A percentile compares a stretch with the other conserved stretches of the same genome.
Evolutionary conservation across 768 basidiomycete species (phyloP).

Genomic region (Termitomyces sp.): DNA sequence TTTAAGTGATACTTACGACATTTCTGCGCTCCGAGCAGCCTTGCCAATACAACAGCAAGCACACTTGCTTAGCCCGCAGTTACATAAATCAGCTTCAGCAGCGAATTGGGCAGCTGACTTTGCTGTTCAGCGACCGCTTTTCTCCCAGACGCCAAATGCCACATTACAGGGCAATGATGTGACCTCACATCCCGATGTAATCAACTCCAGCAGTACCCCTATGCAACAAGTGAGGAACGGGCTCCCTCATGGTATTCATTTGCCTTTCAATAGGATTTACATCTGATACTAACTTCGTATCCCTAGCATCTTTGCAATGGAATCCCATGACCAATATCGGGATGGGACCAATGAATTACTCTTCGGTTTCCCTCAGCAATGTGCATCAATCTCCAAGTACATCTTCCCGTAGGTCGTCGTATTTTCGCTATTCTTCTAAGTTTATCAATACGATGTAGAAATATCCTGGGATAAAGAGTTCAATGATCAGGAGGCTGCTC

Average conservation of each 20-base stretch:
- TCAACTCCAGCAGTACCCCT: neutral
- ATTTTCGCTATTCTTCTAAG: neutral
- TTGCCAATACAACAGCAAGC: constrained; percentile 31
- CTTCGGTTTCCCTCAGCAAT: constrained; percentile 22
- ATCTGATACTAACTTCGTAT: neutral
- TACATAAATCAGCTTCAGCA: constrained; percentile 19
- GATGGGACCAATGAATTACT: constrained; percentile 30
- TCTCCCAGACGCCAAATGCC: constrained; percentile 4
- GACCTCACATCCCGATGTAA: neutral
- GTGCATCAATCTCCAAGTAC: constrained; percentile 15
- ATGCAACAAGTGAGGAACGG: constrained; percentile 1
- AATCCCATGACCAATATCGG: constrained; percentile 24
- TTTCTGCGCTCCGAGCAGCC: constrained; percentile 48
- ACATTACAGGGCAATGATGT: constrained; percentile 2
- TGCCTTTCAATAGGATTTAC: neutral
- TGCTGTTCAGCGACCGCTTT: constrained; percentile 29
- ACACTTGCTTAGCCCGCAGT: constrained; percentile 16
- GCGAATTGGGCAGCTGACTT: constrained; percentile 67
- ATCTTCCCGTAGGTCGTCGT: constrained; percentile 6
- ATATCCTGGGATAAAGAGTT: constrained; percentile 66
- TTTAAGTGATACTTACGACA: constrained; percentile 47
- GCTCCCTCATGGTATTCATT: constrained; percentile 16
- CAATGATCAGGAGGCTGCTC: constrained; percentile 44
- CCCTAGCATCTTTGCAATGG: constrained; percentile 35
- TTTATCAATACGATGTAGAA: constrained; percentile 21